Evolutionary conservation across 1,284 basidiomycete species (phyloP).

Genomic region (Pisolithus thermaeus): DNA sequence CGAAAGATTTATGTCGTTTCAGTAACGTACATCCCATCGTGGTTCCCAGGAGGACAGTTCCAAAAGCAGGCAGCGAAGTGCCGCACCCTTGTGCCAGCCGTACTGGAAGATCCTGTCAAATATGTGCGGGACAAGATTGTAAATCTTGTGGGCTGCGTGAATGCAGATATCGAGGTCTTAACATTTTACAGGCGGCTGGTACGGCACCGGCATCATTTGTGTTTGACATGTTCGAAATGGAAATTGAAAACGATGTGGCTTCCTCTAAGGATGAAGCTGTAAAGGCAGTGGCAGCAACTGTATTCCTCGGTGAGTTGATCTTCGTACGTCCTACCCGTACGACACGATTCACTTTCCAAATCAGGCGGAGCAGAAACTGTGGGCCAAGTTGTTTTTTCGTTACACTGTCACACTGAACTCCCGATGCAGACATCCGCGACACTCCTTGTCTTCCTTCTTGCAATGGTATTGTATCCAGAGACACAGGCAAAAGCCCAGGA

Average conservation of each 20-base stretch:
- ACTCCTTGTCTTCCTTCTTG: constrained; percentile 17
- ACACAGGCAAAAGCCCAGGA: constrained; percentile 20
- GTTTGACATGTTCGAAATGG: neutral
- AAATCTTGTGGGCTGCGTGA: neutral
- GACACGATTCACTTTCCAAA: neutral
- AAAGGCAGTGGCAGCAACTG: constrained; percentile 4
- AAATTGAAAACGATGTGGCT: neutral
- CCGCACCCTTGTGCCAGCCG: constrained; percentile 17
- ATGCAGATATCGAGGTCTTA: neutral
- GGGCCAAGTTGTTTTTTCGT: no score
- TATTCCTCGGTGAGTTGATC: constrained; percentile 1
- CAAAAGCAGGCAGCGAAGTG: constrained; percentile 20
- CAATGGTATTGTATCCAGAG: constrained; percentile 21
- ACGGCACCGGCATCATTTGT: constrained; percentile 1
- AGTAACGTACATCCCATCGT: constrained; percentile 28
- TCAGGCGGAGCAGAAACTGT: constrained; percentile 21
- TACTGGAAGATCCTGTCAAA: constrained; percentile 27
- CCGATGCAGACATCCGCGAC: constrained; percentile 18
- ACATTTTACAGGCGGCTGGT: neutral
- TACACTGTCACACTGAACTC: neutral
- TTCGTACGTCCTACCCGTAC: neutral
- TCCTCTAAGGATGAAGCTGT: neutral
- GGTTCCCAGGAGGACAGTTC: constrained; percentile 28
- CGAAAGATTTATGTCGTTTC: neutral
- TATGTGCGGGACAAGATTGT: constrained; percentile 31